Evolutionary conservation across 352 stramenopile species (phyloP), one percentile per base, ranked within the genome.

Genomic region (Globisporangium mamillatum): DNA sequence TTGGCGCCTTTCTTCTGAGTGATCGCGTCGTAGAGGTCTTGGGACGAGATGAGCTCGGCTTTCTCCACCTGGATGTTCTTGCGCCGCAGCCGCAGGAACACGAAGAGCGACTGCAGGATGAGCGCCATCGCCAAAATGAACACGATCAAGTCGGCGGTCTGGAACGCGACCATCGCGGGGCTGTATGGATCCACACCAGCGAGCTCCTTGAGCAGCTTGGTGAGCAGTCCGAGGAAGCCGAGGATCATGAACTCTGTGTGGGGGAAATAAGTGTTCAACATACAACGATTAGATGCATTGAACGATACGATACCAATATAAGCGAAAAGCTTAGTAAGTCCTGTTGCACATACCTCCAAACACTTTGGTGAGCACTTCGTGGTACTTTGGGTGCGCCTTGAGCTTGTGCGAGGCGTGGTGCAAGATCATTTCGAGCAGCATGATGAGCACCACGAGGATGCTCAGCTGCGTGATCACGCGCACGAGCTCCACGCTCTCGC

Each of bases 351-450:
- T n/a, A 64, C 64, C 64, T 6, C 75, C 63, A 62, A 80, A 90
- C 10, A 73, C 75, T 60, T 91, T 91, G 25, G 73, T 82, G 25
- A 90, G 68, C 73, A 92, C 90, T 44, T 90, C 77, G 60, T 87
- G 67, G 63, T 89, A 92, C 71, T 90, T 92, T 59, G 78, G 77
- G 60, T 80, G 84, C 25, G 61, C 68, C 0, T 75, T 60, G n/a
- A 89, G 64, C 52, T 82, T 72, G 64, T 88, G 78, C 54, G 81
- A 74, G 8, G 86, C 62, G 18, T 68, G 38, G 55, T 92, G 81
- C 52, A 90, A 61, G 12, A 27, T 36, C 2, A 60, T 58, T 60
- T 92, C 83, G 10, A 89, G 75, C n/a, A 81, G 4, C 7, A 90
- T 73, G 20, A 92, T 59, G 55, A 59, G 81, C 27, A 80, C 53